A percentile compares a stretch with the other conserved stretches of the same genome.
These are phyloP conservation scores for Plasmodium ovale DNA, from an alignment of 169 alveolate species.

Conservation along the genomic window DNA sequence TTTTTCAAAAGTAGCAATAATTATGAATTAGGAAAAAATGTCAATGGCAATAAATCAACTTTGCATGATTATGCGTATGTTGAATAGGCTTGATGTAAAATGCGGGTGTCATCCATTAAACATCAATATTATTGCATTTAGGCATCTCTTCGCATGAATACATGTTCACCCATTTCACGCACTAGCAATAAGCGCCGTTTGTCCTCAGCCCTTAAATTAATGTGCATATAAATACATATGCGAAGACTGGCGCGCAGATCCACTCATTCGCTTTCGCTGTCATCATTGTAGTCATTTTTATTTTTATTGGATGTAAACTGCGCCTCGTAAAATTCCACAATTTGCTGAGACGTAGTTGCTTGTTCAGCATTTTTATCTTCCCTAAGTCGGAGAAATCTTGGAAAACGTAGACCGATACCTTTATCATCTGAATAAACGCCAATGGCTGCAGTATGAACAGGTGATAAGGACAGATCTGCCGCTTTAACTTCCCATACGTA, in stretches of 20 bases:
- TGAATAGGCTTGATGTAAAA: too few relatives aligned
- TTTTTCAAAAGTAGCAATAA: slow-evolving; percentile 3
- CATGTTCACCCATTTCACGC: too few relatives aligned
- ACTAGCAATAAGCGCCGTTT: too few relatives aligned
- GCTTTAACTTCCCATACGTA: slow-evolving; percentile 98
- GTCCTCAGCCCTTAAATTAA: too few relatives aligned
- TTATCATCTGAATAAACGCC: slow-evolving; percentile 87
- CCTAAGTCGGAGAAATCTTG: slow-evolving; percentile 96
- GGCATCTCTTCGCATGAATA: too few relatives aligned
- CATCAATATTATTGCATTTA: too few relatives aligned
- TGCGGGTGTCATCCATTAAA: too few relatives aligned
- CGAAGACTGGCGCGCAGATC: too few relatives aligned
- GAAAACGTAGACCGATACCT: slow-evolving; percentile 98
- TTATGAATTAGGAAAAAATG: background rate
- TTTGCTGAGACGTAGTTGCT: slow-evolving; percentile 93
- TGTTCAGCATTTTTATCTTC: slow-evolving; percentile 96
- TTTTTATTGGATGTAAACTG: slow-evolving; percentile 78
- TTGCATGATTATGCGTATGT: too few relatives aligned
- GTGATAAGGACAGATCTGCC: slow-evolving; percentile 97
- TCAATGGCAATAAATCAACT: too few relatives aligned
- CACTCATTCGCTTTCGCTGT: slow-evolving; percentile 70
- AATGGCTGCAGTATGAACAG: slow-evolving; percentile 96
- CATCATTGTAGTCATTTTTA: slow-evolving; percentile 69
- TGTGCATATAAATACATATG: too few relatives aligned
- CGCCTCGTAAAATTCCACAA: slow-evolving; percentile 89